Conservation (phyloP, 2,329 filamentous ascomycete species). For the Neophaeococcomyces aloes region DNA sequence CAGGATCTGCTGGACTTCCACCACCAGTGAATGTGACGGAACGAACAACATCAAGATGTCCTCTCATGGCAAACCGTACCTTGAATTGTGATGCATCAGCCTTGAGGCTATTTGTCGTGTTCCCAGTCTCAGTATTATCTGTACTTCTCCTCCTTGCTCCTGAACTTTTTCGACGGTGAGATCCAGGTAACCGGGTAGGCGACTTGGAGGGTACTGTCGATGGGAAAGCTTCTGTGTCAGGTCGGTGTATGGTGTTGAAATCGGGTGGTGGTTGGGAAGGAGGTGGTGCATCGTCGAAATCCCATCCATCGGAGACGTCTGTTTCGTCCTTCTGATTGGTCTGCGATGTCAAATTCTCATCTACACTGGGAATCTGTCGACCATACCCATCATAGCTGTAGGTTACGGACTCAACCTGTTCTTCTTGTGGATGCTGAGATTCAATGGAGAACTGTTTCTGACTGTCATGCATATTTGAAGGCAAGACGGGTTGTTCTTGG, state of each 20-base stretch:
- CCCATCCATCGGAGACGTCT: constrained; percentile 68
- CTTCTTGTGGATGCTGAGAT: constrained; percentile 36
- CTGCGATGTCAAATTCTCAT: constrained; percentile 33
- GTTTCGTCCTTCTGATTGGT: constrained; percentile 23
- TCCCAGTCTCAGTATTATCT: constrained; percentile 53
- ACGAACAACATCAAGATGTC: constrained; percentile 86
- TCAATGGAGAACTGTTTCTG: constrained; percentile 35
- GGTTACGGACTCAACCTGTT: constrained; percentile 47
- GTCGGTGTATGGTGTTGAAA: constrained; percentile 47
- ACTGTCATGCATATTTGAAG: constrained; percentile 46
- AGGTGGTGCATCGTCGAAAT: constrained; percentile 69
- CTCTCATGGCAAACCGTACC: constrained; percentile 79
- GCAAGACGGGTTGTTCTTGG: constrained; percentile 34
- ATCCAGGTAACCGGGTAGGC: constrained; percentile 51
- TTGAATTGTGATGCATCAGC: constrained; percentile 72
- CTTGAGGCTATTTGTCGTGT: constrained; percentile 29
- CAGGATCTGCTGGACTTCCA: constrained; percentile 86
- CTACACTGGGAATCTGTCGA: constrained; percentile 36
- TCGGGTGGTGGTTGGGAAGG: constrained; percentile 35
- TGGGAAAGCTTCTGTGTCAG: constrained; percentile 81
- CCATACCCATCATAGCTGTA: constrained; percentile 51
- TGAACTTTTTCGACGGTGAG: constrained; percentile 71
- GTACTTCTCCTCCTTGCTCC: constrained; percentile 56
- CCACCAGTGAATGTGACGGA: constrained; percentile 95
- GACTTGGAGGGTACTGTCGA: constrained; percentile 71